These are phyloP conservation scores for Aspergillus ochraceoroseus DNA, from an alignment of 2,329 filamentous ascomycete genomes.

Conservation along the genomic window DNA sequence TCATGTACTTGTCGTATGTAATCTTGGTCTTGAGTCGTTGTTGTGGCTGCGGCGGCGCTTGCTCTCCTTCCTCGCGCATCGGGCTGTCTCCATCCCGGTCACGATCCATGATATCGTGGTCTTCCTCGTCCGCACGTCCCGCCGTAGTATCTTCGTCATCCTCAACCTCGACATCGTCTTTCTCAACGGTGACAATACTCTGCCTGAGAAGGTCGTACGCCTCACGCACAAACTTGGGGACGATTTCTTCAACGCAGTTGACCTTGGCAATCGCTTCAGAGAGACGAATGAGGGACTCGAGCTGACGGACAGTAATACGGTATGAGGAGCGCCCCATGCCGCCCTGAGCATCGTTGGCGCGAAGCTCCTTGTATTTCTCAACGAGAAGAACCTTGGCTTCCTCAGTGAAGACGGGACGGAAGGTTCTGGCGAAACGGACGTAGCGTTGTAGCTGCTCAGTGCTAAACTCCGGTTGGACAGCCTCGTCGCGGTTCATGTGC, in stretches of 20 bases:
- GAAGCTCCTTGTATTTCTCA: conserved; percentile 89
- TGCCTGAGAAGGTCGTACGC: conserved; percentile 87
- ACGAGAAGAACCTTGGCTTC: conserved; percentile 83
- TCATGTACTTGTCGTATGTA: conserved; percentile 90
- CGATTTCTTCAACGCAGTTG: conserved; percentile 90
- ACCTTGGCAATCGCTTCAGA: conserved; percentile 98
- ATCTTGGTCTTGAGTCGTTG: conserved; percentile 70
- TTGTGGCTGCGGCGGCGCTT: conserved; percentile 37
- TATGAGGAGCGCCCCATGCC: conserved; percentile 93
- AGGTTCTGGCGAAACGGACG: conserved; percentile 92
- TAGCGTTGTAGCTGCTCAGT: conserved; percentile 96
- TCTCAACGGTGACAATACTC: conserved; percentile 95
- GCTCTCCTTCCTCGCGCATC: conserved; percentile 50
- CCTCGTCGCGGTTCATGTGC: conserved; percentile 87
- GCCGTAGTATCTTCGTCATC: conserved; percentile 60
- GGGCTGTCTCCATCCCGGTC: conserved; percentile 49
- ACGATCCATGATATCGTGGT: conserved; percentile 49
- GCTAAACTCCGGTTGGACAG: conserved; percentile 86
- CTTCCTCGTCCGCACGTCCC: conserved; percentile 46
- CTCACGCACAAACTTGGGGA: conserved; percentile 78
- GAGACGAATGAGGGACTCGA: conserved; percentile 92
- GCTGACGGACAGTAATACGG: conserved; percentile 91
- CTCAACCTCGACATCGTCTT: conserved; percentile 93
- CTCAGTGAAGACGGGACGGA: conserved; percentile 84
- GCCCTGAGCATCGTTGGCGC: conserved; percentile 87